Conservation (phyloP, 768 basidiomycete genomes). For the Pleurotus djamor region DNA sequence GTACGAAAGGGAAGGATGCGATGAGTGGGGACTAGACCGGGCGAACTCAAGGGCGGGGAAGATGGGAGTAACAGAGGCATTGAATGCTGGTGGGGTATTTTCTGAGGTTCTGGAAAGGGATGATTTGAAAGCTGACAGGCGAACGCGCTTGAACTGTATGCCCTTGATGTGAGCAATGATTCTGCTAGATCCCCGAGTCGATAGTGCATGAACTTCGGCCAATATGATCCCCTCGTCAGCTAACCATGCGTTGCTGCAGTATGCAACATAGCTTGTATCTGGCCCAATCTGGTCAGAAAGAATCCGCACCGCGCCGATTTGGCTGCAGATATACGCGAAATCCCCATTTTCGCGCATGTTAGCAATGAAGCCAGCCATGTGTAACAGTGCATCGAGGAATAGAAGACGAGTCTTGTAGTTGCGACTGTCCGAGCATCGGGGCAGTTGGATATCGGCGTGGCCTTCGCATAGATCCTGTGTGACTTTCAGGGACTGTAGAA, state of each 20-base stretch:
- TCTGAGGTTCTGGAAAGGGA: conserved; percentile 31
- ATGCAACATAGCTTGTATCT: conserved; percentile 44
- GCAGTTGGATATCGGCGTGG: conserved; percentile 46
- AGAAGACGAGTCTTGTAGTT: conserved; percentile 47
- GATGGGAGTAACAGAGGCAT: background rate
- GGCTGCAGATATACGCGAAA: conserved; percentile 64
- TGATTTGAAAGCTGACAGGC: conserved; percentile 45
- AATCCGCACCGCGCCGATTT: conserved; percentile 46
- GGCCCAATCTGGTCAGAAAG: conserved; percentile 39
- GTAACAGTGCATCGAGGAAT: conserved; percentile 67
- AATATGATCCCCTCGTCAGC: conserved; percentile 43
- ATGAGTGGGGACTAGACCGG: too few species aligned
- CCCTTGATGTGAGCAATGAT: conserved; percentile 58
- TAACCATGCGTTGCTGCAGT: conserved; percentile 44
- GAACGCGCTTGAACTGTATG: conserved; percentile 58
- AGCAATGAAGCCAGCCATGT: conserved; percentile 67
- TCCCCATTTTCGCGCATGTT: conserved; percentile 50
- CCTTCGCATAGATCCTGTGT: conserved; percentile 45
- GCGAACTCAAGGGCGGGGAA: too few species aligned
- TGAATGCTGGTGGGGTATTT: conserved; percentile 10
- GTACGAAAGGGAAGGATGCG: too few species aligned
- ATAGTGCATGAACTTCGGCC: conserved; percentile 51
- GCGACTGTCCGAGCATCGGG: conserved; percentile 23
- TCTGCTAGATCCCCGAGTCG: conserved; percentile 25
- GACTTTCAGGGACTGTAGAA: conserved; percentile 53